These are phyloP conservation scores for Paraleonurus japonicus DNA, from an alignment of 257 asterid genomes.

Conservation along the genomic window DNA sequence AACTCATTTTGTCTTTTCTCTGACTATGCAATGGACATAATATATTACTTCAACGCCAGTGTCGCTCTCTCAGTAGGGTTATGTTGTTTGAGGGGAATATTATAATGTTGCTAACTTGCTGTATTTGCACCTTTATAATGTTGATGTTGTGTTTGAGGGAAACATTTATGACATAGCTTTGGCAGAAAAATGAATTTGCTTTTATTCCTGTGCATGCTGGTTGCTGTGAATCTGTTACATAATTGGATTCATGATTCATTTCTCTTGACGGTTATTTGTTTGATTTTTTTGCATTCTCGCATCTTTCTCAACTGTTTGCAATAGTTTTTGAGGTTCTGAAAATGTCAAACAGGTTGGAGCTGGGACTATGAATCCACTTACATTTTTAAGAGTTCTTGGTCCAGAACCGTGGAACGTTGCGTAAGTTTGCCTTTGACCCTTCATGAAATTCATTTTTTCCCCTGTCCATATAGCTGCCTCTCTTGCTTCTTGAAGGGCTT, in stretches of 20 bases:
- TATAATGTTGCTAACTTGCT: neutral
- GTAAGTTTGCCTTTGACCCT: constrained; percentile 51
- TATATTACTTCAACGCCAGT: neutral
- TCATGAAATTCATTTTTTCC: neutral
- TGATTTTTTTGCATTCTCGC: neutral
- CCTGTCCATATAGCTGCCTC: neutral
- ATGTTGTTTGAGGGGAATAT: neutral
- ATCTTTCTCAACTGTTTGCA: neutral
- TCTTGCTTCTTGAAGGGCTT: neutral
- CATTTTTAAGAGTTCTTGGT: constrained; percentile 90
- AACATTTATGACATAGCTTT: neutral
- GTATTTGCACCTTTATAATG: constrained; percentile 1
- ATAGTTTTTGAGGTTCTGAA: constrained; percentile 29
- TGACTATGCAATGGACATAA: neutral
- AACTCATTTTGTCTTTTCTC: neutral
- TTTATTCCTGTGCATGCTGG: neutral
- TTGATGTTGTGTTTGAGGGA: constrained; percentile 2
- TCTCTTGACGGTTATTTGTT: neutral
- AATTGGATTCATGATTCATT: constrained; percentile 8
- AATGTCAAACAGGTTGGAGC: constrained; percentile 87
- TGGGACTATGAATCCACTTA: constrained; percentile 98
- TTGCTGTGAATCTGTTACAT: neutral
- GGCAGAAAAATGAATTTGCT: neutral
- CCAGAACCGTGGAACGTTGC: constrained; percentile 99
- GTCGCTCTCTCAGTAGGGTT: neutral